Base-by-base conservation (phyloP, 2,329 filamentous ascomycete genomes). In the Uncinocarpus reesii region DNA sequence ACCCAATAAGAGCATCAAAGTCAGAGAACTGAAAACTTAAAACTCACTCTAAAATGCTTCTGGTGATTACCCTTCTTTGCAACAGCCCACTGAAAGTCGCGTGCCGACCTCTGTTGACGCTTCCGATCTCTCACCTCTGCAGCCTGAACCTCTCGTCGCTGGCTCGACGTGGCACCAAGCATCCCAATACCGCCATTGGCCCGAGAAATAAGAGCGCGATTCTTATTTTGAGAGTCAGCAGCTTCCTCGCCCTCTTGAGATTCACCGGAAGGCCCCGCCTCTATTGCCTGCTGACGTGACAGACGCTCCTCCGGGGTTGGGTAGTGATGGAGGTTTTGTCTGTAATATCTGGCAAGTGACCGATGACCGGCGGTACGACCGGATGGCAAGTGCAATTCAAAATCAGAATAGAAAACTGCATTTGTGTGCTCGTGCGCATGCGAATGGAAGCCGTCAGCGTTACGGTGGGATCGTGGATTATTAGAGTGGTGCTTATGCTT, bases 341-440 rank as follows among this genome's bases (percentile, higher is more conserved):
- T 82, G 71, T 81, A 98, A 69, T 96, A 96, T 57, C 78, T 81
- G 61, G 85, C 83, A 47, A 95, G 70, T 6, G 86, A 92, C 41
- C 92, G 80, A 65, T 98, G 92, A 32, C 92, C 92, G 31, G 93
- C 88, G 6, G 85, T 84, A 52, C 85, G 83, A 46, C 92, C 92
- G 3, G 84, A 87, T 1, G 92, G 92, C 10, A 98, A 78, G 61
- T 98, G 88, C 46, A 98, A 77, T 66, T 96, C 92, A 60, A 86
- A 89, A 37, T 98, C 92, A 58, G 93, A 86, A 61, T 93, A 82
- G 65, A 93, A 95, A 18, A 86, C 85, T 31, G 86, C 81, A 53
- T 83, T 78, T 47, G 78, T 65, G 56, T 81, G 78, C 56, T 86
- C 83, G 68, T 93, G 84, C 1, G 84, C 84, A 62, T 88, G 85